Conservation (phyloP, 2,329 filamentous ascomycete species). For the Aspergillus proliferans region DNA sequence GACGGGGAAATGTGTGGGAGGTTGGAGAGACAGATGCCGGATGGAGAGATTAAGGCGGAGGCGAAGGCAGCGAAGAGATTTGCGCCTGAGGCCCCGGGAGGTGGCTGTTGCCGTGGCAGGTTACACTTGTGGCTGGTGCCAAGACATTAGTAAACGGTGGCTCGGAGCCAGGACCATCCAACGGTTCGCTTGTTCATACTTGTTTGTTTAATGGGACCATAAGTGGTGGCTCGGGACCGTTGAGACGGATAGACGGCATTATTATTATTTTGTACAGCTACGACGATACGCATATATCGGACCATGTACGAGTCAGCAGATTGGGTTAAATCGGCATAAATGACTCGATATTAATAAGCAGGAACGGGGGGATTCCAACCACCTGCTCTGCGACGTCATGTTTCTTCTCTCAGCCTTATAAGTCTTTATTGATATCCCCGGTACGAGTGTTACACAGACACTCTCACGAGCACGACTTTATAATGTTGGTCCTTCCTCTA, state of each 20-base stretch:
- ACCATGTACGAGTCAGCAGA: background rate
- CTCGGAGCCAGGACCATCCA: too few species aligned
- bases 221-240: background rate
- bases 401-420: background rate
- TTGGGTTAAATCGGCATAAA: background rate
- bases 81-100: background rate
- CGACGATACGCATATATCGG: background rate
- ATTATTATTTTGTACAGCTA: background rate
- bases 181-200: too few species aligned
- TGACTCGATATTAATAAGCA: background rate
- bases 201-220: background rate
- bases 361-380: background rate
- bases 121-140: too few species aligned
- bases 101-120: too few species aligned
- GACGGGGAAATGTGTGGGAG: background rate
- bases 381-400: background rate
- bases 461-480: background rate
- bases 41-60: background rate
- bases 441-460: too few species aligned
- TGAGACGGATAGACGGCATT: too few species aligned
- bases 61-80: background rate
- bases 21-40: background rate
- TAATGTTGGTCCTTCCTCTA: background rate
- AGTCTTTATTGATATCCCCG: background rate
- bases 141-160: too few species aligned